These are phyloP conservation scores for Wickerhamomyces kurtzmanii DNA, from an alignment of 805 yeast genomes.

Conservation along the genomic window DNA sequence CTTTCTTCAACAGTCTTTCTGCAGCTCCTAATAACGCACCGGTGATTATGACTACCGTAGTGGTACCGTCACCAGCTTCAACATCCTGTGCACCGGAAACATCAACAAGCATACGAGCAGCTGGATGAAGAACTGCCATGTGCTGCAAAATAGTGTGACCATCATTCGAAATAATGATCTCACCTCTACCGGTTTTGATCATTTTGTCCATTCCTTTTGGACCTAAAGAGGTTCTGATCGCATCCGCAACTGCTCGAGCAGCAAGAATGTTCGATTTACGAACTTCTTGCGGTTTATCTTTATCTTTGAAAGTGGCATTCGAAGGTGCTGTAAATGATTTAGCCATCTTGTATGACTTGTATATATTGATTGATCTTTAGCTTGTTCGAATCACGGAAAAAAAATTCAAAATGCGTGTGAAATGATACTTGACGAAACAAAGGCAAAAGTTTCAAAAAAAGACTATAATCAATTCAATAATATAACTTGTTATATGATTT, in stretches of 20 bases:
- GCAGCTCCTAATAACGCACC: slow-evolving; percentile 95
- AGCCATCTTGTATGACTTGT: slow-evolving; percentile 5
- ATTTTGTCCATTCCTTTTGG: slow-evolving; percentile 99
- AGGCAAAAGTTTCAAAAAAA: no score
- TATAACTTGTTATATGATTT: no score
- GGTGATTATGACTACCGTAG: slow-evolving; percentile 91
- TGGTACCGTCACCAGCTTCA: slow-evolving; percentile 99
- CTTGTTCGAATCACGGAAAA: no score
- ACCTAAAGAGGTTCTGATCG: slow-evolving; percentile 77
- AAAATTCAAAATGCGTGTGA: no score
- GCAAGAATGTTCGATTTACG: slow-evolving; percentile 49
- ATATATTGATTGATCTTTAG: no score
- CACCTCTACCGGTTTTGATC: slow-evolving; percentile 90
- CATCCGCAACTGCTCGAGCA: slow-evolving; percentile 68
- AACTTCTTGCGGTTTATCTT: slow-evolving; percentile 61
- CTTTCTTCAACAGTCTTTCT: slow-evolving; percentile 78
- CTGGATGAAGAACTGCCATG: slow-evolving; percentile 98
- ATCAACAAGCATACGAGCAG: slow-evolving; percentile 96
- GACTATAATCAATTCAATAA: no score
- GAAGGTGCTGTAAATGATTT: slow-evolving; percentile 30
- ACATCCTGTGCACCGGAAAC: slow-evolving; percentile 96
- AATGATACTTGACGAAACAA: no score
- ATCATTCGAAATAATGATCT: slow-evolving; percentile 91
- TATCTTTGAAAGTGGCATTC: slow-evolving; percentile 85
- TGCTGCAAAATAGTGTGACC: slow-evolving; percentile 96